Conservation (phyloP, 208 protist genomes). For the Wallacemonas sp. region DNA sequence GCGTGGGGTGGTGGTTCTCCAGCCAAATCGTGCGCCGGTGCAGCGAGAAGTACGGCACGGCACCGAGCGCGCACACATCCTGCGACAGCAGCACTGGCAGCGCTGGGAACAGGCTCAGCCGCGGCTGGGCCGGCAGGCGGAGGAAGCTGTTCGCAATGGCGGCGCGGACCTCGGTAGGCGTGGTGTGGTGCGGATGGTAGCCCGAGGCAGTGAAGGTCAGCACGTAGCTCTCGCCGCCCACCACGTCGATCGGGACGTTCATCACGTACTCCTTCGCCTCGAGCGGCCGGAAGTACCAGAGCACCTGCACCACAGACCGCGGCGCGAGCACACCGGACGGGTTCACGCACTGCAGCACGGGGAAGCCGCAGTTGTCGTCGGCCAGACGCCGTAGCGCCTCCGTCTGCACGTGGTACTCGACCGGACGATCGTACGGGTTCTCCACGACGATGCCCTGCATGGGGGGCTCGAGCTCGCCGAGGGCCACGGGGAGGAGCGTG, state of each 20-base stretch:
- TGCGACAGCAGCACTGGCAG: conserved; percentile 67
- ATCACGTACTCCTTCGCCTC: conserved; percentile 79
- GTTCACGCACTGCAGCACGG: conserved; percentile 88
- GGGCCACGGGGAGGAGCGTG: conserved; percentile 78
- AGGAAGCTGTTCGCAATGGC: conserved; percentile 60
- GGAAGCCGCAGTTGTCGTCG: conserved; percentile 78
- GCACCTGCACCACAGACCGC: conserved; percentile 46
- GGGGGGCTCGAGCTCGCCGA: conserved; percentile 88
- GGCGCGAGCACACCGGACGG: conserved; percentile 70
- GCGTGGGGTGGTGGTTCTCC: conserved; percentile 50
- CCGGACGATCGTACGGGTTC: conserved; percentile 60
- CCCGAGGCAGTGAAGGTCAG: conserved; percentile 74
- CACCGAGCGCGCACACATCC: conserved; percentile 71
- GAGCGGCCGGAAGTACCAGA: conserved; percentile 90
- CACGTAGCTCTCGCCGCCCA: conserved; percentile 66
- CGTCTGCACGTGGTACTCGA: conserved; percentile 74
- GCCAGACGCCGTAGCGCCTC: conserved; percentile 46
- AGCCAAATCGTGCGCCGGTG: conserved; percentile 73
- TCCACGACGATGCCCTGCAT: conserved; percentile 73
- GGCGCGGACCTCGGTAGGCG: conserved; percentile 22
- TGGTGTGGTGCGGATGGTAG: conserved; percentile 70
- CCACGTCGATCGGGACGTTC: conserved; percentile 50
- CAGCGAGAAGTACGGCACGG: conserved; percentile 80
- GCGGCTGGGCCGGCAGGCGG: conserved; percentile 41
- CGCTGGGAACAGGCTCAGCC: conserved; percentile 23